phyloP scores from a whole-genome alignment of 306 rosid genomes.

The Prunus dulcis region DNA sequence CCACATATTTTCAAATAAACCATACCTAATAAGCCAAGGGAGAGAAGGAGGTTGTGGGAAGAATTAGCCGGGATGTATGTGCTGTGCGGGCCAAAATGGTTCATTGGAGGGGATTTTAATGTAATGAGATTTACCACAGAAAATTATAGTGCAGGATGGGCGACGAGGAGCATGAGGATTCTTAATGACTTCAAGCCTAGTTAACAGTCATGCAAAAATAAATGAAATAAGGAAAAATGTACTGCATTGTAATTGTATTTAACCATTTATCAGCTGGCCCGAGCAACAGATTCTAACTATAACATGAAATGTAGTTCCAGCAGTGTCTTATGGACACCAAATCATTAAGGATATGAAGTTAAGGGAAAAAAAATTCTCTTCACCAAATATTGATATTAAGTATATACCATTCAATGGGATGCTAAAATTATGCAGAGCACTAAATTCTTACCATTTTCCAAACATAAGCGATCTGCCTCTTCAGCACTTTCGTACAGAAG shows the following conservation, averaged over 20 bases:
- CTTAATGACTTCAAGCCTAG: too few relatives aligned
- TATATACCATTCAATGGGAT: neutral
- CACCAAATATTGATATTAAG: neutral
- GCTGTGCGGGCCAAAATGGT: too few relatives aligned
- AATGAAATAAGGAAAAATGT: neutral
- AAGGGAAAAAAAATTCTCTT: neutral
- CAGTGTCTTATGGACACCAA: neutral
- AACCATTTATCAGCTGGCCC: neutral
- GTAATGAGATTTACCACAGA: too few relatives aligned
- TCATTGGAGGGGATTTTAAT: too few relatives aligned
- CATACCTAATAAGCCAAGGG: too few relatives aligned
- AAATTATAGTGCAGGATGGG: too few relatives aligned
- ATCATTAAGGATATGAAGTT: neutral
- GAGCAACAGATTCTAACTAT: neutral
- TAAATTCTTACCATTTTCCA: slow-evolving; percentile 75
- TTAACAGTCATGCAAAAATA: too few relatives aligned
- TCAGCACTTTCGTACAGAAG: slow-evolving; percentile 74
- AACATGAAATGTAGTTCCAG: neutral
- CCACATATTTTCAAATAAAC: too few relatives aligned
- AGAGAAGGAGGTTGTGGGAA: too few relatives aligned
- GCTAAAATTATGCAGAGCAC: slow-evolving; percentile 4
- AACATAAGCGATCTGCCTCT: slow-evolving; percentile 76
- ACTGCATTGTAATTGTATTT: neutral
- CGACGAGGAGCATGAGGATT: too few relatives aligned
- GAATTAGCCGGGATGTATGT: too few relatives aligned